A percentile compares a stretch with the other conserved stretches of the same genome.
Evolutionary conservation across 805 yeast genomes (phyloP).

Genomic region (Wickerhamiella dianesei): DNA sequence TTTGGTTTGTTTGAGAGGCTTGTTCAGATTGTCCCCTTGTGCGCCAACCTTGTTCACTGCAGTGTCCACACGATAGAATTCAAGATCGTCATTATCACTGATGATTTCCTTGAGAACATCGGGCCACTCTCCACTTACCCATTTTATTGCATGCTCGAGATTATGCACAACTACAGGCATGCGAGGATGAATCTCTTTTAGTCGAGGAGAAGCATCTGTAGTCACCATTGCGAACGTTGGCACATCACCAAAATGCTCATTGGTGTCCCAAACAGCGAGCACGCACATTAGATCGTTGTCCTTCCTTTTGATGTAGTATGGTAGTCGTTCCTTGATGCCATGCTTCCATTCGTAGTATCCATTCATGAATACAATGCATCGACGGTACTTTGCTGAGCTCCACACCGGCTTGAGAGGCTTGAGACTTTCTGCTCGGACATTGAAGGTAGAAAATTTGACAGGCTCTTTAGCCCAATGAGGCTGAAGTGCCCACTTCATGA

Average conservation of each 20-base stretch:
- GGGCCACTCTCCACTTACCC: slow-evolving; percentile 51
- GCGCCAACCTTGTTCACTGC: slow-evolving; percentile 51
- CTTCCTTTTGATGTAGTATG: slow-evolving; percentile 49
- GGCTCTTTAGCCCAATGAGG: slow-evolving; percentile 32
- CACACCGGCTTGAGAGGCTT: slow-evolving; percentile 39
- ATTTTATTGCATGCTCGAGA: slow-evolving; percentile 37
- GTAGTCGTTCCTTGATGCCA: slow-evolving; percentile 34
- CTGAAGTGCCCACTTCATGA: slow-evolving; percentile 69
- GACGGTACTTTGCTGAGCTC: slow-evolving; percentile 35
- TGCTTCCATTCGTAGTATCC: slow-evolving; percentile 80
- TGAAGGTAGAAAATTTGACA: slow-evolving; percentile 32
- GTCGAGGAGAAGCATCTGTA: slow-evolving; percentile 46
- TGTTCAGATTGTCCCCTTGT: slow-evolving; percentile 32
- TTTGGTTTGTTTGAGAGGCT: slow-evolving; percentile 17
- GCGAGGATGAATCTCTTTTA: slow-evolving; percentile 60
- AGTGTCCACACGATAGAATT: slow-evolving; percentile 41
- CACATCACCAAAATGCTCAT: slow-evolving; percentile 15
- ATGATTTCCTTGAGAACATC: slow-evolving; percentile 30
- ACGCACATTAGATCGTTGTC: slow-evolving; percentile 44
- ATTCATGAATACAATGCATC: slow-evolving; percentile 67
- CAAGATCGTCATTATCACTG: slow-evolving; percentile 31
- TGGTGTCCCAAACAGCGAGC: slow-evolving; percentile 41
- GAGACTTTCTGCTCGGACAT: slow-evolving; percentile 59
- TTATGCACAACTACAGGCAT: slow-evolving; percentile 56
- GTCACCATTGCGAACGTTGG: slow-evolving; percentile 57